Base-by-base conservation (phyloP, 192 early-diverging fungal species). In the Coemansia sp. region DNA sequence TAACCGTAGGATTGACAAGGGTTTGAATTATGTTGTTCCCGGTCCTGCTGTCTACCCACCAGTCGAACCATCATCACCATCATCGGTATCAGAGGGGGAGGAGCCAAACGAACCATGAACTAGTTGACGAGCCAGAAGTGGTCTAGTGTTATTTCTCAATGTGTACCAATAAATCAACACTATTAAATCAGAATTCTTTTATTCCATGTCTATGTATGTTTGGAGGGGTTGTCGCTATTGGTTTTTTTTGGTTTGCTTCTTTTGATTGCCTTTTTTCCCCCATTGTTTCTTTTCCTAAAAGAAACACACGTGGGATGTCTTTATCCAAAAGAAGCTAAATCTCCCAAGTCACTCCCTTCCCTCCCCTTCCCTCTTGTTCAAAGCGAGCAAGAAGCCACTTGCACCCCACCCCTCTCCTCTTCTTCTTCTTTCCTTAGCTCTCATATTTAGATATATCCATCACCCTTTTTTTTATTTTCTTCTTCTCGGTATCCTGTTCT, bases 21-120 rank as follows among this genome's bases (percentile, higher is more conserved):
- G 53, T n/a, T 15, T 56, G 12, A 53, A n/a, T 1, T 74, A 74
- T 58, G 22, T 24, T 5, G 29, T 74, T 3, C 73, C 73, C 0
- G 73, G 73, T 0, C 73, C 73, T 1, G 24, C 55, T 0, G 32
- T 73, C 20, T 71, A 53, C 37, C 53, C 53, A 22, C 53, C 53
- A 16, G 15, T 16, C 29, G 18, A 32, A 15, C 6, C 29, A 32
- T 27, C 24, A 27, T 27, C 27, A 27, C 27, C 27, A 27, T 27
- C 27, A 27, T 27, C 27, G 2, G 27, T 27, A 27, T 27, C 27
- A 27, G 27, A 27, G 27, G 24, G 24, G 24, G 27, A 27, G 27
- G 27, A 27, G 27, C 53, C 53, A 16, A 7, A 7, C 29, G 18
- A 32, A 15, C 16, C 29, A 34, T 27, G 8, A 35, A 35, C 24